Evolutionary conservation across 2,329 filamentous ascomycete species (phyloP), one percentile per base, ranked within the genome.

Genomic region (Stenocarpella maydis): DNA sequence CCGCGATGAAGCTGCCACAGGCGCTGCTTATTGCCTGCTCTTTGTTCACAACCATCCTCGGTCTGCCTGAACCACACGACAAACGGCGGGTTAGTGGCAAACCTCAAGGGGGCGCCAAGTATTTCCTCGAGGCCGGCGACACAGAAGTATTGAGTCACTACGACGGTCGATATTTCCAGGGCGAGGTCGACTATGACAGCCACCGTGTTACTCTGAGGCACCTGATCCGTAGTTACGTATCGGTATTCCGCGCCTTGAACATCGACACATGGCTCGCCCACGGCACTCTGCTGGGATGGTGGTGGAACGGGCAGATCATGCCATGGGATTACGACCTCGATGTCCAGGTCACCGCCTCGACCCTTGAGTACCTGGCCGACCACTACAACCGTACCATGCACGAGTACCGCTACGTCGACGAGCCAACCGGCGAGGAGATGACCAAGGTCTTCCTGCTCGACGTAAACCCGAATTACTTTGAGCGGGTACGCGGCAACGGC

Each of bases 301-400:
- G 92, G 92, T 97, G 93, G 93, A 95, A 94, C 77, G 86, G 84
- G 50, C 81, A 88, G 80, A 89, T 93, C 76, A 88, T 95, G 82
- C 92, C 92, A 0, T 95, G 92, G 92, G 93, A 96, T 79, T 92
- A 90, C 82, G 93, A 97, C 78, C 83, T 96, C 54, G 93, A 97
- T 79, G 92, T 92, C 0, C 93, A 96, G 80, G 89, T 96, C 34
- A 88, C 89, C 21, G 87, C 86, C 67, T 81, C 84, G 39, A 94
- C 92, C 1, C 83, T 96, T 54, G 79, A 83, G 43, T 88, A 88
- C 78, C 82, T 96, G 31, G 91, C 85, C 39, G 81, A 88, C 68
- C 82, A 88, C 71, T 85, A 89, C 78, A 96, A 96, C 80, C 86
- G 88, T 74, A 94, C 92, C 2, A 83, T 85, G 47, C 86, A 92